A percentile compares a stretch with the other conserved stretches of the same genome.
Evolutionary conservation across 1,139 yeast species (phyloP).

Genomic region (Debaryomyces subglobosus): DNA sequence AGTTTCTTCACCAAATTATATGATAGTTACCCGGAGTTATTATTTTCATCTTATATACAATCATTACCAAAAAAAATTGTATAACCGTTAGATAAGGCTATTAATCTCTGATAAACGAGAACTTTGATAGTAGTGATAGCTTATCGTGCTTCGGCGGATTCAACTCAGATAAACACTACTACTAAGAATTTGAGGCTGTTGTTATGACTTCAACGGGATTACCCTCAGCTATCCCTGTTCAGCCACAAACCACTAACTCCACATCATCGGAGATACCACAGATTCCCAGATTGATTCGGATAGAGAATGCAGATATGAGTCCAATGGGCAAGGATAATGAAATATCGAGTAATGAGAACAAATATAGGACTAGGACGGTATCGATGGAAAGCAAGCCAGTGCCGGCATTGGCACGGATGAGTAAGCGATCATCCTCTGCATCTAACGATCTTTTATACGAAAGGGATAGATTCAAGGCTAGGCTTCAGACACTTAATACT

Average conservation of each 20-base stretch:
- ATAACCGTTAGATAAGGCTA: constrained; percentile 3
- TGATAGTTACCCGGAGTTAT: constrained; percentile 2
- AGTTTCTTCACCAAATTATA: constrained; percentile 1
- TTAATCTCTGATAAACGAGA: constrained; percentile 1
- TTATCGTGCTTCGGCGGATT: constrained; percentile 4
- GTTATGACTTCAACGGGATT: constrained; percentile 4
- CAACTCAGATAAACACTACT: constrained; percentile 2
- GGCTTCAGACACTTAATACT: constrained; percentile 39
- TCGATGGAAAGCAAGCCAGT: not conserved
- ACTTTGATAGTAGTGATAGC: not conserved
- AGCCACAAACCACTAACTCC: not conserved
- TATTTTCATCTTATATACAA: not conserved
- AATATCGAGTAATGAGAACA: not conserved
- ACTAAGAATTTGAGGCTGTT: not conserved
- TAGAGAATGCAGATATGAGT: not conserved
- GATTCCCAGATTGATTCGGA: not conserved
- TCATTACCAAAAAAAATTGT: not conserved
- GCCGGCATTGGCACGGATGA: constrained; percentile 11
- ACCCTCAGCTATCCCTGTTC: not conserved
- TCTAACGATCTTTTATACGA: constrained; percentile 48
- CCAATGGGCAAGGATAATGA: not conserved
- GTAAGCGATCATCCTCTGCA: constrained; percentile 44
- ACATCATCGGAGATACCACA: not conserved
- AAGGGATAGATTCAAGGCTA: constrained; percentile 47
- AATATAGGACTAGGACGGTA: not conserved